These are phyloP conservation scores for Suillus discolor DNA, from an alignment of 768 basidiomycete genomes.

Conservation along the genomic window DNA sequence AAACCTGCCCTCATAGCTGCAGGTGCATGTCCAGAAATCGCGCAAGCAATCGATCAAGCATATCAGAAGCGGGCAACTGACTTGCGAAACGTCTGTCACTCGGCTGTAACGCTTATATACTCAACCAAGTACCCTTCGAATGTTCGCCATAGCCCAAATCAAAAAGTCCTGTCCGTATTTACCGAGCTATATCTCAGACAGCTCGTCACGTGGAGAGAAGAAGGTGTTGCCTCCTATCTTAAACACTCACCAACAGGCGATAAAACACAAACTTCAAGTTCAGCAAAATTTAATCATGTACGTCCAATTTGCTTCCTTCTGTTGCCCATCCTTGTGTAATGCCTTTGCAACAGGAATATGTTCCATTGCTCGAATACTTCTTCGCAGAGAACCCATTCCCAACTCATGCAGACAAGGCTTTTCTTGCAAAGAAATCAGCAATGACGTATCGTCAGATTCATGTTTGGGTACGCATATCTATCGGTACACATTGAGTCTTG, in stretches of 20 bases:
- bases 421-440: slow-evolving; percentile 43
- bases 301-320: background rate
- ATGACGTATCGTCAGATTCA: slow-evolving; percentile 54
- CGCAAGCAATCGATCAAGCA: slow-evolving; percentile 3
- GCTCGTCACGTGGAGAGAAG: background rate
- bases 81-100: background rate
- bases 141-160: too few species aligned
- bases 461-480: slow-evolving; percentile 48
- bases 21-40: slow-evolving; percentile 1
- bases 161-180: background rate
- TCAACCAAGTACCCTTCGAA: background rate
- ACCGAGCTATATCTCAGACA: background rate
- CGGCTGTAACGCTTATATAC: rapidly evolving
- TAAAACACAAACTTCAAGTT: rapidly evolving
- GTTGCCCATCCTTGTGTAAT: background rate
- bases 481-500: background rate
- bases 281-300: background rate
- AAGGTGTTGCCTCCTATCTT: rapidly evolving
- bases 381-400: slow-evolving; percentile 53
- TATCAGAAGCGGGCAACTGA: slow-evolving; percentile 13
- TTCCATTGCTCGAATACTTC: slow-evolving; percentile 48
- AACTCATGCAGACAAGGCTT: slow-evolving; percentile 37
- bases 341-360: slow-evolving; percentile 39
- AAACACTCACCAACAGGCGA: background rate
- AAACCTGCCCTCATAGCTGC: background rate